Evolutionary conservation across 1,139 yeast genomes (phyloP), one percentile per base, ranked within the genome.

Genomic region (Debaryomyces subglobosus): DNA sequence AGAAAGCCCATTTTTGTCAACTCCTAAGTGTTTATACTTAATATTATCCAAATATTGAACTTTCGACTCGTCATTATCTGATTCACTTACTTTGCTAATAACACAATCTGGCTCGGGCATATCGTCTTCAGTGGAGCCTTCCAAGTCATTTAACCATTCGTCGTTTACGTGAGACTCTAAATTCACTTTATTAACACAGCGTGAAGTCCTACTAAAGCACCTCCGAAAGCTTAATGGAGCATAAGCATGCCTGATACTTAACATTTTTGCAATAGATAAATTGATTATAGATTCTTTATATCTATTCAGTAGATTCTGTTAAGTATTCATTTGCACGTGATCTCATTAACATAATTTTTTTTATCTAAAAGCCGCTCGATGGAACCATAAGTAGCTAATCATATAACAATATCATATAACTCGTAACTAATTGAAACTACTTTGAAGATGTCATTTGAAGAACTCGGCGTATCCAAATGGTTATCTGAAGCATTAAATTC

Each of bases 401-500:
- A 15, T 16, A n/a, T 5, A 18, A 12, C 23, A 29, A 32, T 18
- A 12, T 23, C 24, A 16, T 27, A 37, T 30, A 25, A 29, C 29
- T 5, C 21, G 20, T 34, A 25, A 21, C 20, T 16, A 34, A 29
- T 13, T 4, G 20, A 27, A 25, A 21, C 20, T 16, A 34, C 23
- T 13, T 4, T 10, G 34, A 44, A 10, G 32, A 71, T 72, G 75
- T 61, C 74, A 15, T 91, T 91, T 61, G 74, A 78, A 52, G 76
- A 77, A 9, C 62, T 92, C 29, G 98, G 98, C 0, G 82, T 90
- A 4, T 81, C 96, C 36, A 83, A 78, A 65, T 92, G 99, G 97
- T 82, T 95, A 24, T 76, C 78, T 32, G 97, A 94, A 58, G 80
- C 97, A 0, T 78, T 94, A 5, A 69, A 72, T 0, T 83, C 96